Conservation (phyloP, 2,329 filamentous ascomycete genomes). For the Nannizziopsis arthrosporioides region DNA sequence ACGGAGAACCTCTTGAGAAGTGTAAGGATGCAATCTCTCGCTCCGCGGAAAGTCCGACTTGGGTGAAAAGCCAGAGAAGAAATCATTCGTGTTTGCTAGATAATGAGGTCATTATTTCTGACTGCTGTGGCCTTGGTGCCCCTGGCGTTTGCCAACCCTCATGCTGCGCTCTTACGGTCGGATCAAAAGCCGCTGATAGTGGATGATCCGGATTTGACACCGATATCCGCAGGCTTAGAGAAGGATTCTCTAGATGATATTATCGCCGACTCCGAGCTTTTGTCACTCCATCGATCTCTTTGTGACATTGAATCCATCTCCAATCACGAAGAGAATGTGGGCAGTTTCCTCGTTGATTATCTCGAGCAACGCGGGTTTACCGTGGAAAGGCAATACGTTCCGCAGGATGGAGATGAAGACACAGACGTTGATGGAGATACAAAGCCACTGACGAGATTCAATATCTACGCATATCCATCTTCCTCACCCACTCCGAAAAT, state of each 20-base stretch:
- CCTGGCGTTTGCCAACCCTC: neutral
- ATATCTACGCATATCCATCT: constrained; percentile 55
- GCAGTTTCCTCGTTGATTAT: constrained; percentile 55
- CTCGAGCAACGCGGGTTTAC: constrained; percentile 50
- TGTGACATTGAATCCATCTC: constrained; percentile 61
- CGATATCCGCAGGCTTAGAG: neutral
- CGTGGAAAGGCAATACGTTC: constrained; percentile 47
- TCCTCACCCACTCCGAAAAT: constrained; percentile 23
- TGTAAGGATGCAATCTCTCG: too few relatives aligned
- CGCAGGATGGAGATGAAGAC: constrained; percentile 16
- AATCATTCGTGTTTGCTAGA: too few relatives aligned
- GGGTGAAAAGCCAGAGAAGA: too few relatives aligned
- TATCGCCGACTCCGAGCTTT: constrained; percentile 41
- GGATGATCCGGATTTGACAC: neutral
- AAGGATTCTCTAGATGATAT: constrained; percentile 23
- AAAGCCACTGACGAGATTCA: constrained; percentile 47
- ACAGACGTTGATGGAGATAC: constrained; percentile 4
- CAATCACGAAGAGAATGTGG: constrained; percentile 56
- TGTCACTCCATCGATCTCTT: constrained; percentile 64
- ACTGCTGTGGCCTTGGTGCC: constrained; percentile 2
- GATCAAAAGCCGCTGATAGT: neutral
- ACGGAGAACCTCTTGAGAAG: too few relatives aligned
- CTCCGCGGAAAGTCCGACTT: too few relatives aligned
- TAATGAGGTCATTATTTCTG: neutral
- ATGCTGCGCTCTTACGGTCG: neutral